Evolutionary conservation across 1,284 basidiomycete genomes (phyloP).

Genomic region (Clitocybe nebularis): DNA sequence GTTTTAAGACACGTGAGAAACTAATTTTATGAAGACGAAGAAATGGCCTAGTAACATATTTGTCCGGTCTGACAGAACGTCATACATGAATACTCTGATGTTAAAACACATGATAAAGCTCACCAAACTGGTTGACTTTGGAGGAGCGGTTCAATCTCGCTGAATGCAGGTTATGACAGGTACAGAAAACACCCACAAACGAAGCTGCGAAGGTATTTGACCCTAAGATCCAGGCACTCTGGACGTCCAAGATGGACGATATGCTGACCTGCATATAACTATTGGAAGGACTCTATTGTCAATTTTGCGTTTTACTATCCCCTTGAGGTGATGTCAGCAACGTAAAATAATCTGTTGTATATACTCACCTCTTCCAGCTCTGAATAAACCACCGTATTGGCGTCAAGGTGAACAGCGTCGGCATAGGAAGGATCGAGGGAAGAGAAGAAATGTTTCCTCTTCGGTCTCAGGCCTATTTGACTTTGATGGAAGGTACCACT

Average conservation of each 20-base stretch:
- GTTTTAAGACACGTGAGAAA: neutral
- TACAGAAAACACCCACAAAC: slow-evolving; percentile 34
- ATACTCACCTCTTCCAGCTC: slow-evolving; percentile 41
- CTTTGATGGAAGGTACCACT: slow-evolving; percentile 31
- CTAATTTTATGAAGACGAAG: neutral
- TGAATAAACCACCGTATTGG: slow-evolving; percentile 41
- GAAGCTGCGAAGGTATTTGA: slow-evolving; percentile 27
- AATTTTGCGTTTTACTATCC: slow-evolving; percentile 41
- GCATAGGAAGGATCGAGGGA: slow-evolving; percentile 38
- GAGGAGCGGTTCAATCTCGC: neutral
- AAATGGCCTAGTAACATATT: slow-evolving; percentile 40
- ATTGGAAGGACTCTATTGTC: slow-evolving; percentile 43
- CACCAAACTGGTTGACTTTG: slow-evolving; percentile 55
- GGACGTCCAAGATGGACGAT: slow-evolving; percentile 8
- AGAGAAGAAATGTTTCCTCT: slow-evolving; percentile 43
- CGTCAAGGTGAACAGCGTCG: slow-evolving; percentile 48
- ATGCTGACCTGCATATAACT: slow-evolving; percentile 44
- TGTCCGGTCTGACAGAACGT: slow-evolving; percentile 42
- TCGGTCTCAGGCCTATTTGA: slow-evolving; percentile 26
- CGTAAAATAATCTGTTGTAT: neutral
- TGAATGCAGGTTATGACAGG: neutral
- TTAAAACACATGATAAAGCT: too few relatives aligned
- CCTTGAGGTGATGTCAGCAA: slow-evolving; percentile 22
- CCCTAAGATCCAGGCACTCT: neutral
- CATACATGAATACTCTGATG: slow-evolving; percentile 18